phyloP scores from a whole-genome alignment of 495 filamentous ascomycete species.

The Delitschia confertaspora region DNA sequence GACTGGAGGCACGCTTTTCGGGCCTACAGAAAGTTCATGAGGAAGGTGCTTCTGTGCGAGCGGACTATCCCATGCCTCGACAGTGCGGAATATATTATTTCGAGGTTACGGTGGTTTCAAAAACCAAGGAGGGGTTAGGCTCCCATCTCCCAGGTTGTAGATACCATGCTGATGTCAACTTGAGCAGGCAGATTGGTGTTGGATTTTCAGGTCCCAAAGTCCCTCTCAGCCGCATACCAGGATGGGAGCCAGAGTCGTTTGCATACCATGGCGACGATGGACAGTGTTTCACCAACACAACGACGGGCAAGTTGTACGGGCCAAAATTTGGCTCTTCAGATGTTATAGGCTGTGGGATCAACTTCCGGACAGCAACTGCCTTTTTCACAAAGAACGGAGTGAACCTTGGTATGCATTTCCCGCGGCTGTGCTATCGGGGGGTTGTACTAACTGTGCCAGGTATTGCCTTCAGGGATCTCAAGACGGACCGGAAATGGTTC shows the following conservation, averaged over 20 bases:
- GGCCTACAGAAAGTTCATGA: slow-evolving; percentile 56
- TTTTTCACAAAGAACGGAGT: slow-evolving; percentile 95
- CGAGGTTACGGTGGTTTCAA: slow-evolving; percentile 78
- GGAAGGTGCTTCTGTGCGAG: slow-evolving; percentile 74
- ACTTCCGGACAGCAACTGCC: slow-evolving; percentile 76
- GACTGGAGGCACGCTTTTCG: slow-evolving; percentile 68
- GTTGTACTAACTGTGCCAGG: slow-evolving; percentile 42
- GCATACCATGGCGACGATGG: slow-evolving; percentile 97
- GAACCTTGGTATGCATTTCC: slow-evolving; percentile 52
- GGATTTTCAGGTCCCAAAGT: slow-evolving; percentile 75
- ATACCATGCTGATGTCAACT: slow-evolving; percentile 23
- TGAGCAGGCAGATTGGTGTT: slow-evolving; percentile 63
- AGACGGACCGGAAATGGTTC: slow-evolving; percentile 55
- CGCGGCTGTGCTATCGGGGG: background rate
- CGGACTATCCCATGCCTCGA: slow-evolving; percentile 84
- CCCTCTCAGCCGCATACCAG: slow-evolving; percentile 71
- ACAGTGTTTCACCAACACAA: slow-evolving; percentile 67
- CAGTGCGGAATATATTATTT: slow-evolving; percentile 95
- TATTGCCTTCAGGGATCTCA: slow-evolving; percentile 72
- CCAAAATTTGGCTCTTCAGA: slow-evolving; percentile 65
- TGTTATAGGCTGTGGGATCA: slow-evolving; percentile 85
- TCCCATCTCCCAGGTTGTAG: slow-evolving; percentile 13
- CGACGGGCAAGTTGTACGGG: slow-evolving; percentile 67
- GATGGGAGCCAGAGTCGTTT: slow-evolving; percentile 95
- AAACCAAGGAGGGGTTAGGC: slow-evolving; percentile 80